Conservation (phyloP, 2,329 filamentous ascomycete genomes). For the Diplodia scrobiculata region DNA sequence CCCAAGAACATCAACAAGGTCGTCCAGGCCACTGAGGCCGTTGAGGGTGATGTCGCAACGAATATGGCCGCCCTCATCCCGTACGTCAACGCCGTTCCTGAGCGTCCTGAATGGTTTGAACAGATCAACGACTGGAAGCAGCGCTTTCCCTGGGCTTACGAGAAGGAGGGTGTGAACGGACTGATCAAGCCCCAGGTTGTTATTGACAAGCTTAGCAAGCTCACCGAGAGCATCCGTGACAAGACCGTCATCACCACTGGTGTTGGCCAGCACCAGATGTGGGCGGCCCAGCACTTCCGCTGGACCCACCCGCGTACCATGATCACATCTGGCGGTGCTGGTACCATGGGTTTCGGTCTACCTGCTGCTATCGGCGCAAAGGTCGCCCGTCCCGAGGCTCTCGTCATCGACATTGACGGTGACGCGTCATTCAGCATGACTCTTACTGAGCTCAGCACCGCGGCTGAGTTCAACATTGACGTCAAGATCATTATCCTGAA, state of each 20-base stretch:
- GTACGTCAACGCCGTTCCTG: constrained; percentile 63
- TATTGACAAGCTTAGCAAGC: constrained; percentile 84
- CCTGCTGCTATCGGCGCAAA: constrained; percentile 95
- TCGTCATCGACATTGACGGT: constrained; percentile 94
- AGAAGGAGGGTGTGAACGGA: constrained; percentile 72
- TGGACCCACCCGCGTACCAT: constrained; percentile 90
- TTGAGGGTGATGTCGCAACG: constrained; percentile 85
- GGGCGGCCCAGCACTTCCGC: constrained; percentile 93
- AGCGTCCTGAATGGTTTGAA: constrained; percentile 81
- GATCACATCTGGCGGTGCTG: constrained; percentile 94
- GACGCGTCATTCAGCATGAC: constrained; percentile 99
- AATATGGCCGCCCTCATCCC: constrained; percentile 79
- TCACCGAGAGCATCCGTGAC: constrained; percentile 78
- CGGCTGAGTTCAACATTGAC: constrained; percentile 92
- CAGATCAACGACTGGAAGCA: constrained; percentile 90
- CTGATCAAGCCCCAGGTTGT: constrained; percentile 93
- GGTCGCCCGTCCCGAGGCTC: constrained; percentile 75
- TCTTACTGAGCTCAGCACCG: constrained; percentile 88
- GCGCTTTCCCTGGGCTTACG: constrained; percentile 86
- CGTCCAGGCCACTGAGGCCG: constrained; percentile 90
- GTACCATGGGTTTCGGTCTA: constrained; percentile 94
- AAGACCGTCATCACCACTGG: constrained; percentile 87
- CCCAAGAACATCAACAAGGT: constrained; percentile 99
- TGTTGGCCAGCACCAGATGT: constrained; percentile 99
- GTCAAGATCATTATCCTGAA: constrained; percentile 94